Conservation (phyloP, 768 basidiomycete genomes). For the Naganishia friedmannii region DNA sequence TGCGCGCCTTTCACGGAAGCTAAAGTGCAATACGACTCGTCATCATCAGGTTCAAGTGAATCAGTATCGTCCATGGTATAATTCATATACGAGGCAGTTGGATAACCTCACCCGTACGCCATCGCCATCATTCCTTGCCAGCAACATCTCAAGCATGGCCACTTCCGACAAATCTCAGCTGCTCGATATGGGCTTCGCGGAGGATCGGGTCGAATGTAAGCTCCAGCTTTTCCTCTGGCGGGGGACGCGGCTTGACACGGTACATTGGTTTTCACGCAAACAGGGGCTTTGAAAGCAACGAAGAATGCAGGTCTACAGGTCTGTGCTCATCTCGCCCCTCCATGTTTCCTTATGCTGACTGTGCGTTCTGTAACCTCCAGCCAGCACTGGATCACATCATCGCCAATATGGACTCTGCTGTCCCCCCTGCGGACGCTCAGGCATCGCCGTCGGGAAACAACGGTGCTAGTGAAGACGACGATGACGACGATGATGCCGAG, state of each 20-base stretch:
- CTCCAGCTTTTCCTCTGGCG: slow-evolving; percentile 31
- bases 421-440: slow-evolving; percentile 59
- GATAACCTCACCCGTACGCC: too few relatives aligned
- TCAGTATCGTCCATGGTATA: too few relatives aligned
- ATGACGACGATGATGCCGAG: slow-evolving; percentile 66
- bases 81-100: too few relatives aligned
- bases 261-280: slow-evolving; percentile 8
- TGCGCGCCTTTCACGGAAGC: too few relatives aligned
- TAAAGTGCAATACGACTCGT: too few relatives aligned
- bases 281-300: slow-evolving; percentile 88
- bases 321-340: not conserved
- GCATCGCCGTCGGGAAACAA: slow-evolving; percentile 39
- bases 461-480: slow-evolving; percentile 59
- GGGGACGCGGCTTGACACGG: too few relatives aligned
- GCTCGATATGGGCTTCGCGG: slow-evolving; percentile 81
- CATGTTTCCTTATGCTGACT: slow-evolving; percentile 29
- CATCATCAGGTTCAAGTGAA: too few relatives aligned
- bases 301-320: slow-evolving; percentile 74
- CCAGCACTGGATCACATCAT: slow-evolving; percentile 75
- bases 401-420: slow-evolving; percentile 69
- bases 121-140: too few relatives aligned
- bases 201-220: slow-evolving; percentile 79
- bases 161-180: slow-evolving; percentile 54
- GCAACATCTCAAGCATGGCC: slow-evolving; percentile 34
- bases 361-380: slow-evolving; percentile 30